Evolutionary conservation across 441 rosid genomes (phyloP), one percentile per base, ranked within the genome.

Genomic region (Adansonia gregorii): DNA sequence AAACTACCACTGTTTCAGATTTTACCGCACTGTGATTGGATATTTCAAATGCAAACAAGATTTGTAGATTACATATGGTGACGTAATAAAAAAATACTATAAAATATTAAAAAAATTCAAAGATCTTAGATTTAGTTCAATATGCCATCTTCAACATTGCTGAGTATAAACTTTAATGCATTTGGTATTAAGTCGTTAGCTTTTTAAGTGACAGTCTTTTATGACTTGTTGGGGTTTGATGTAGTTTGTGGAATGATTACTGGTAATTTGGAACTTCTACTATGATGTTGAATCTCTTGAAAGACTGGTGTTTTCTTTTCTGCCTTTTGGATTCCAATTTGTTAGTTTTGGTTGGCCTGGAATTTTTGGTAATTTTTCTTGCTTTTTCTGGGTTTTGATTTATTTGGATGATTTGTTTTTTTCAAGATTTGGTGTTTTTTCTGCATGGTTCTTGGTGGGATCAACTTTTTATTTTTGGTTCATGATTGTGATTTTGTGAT

Each of bases 131-230:
- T 85, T 80, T 71, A 20, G 24, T 76, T 74, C 19, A 15, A 22
- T 67, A 27, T 56, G 31, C 19, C 70, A 51, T 51, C 70, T 45
- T 65, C 73, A 72, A 63, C 52, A 19, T 3, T 66, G 64, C 45
- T 43, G 55, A 20, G 67, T 49, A 54, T 17, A 9, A 48, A 27
- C 12, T 70, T 77, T 12, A 39, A 35, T 19, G 35, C 4, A 17
- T 24, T 59, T 59, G 64, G 7, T 17, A 61, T 63, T 48, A n/a
- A 52, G 75, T 60, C 83, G 83, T 81, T 76, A 72, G 77, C 58
- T 55, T 67, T 55, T 71, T 65, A 52, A 12, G 24, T 20, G n/a
- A n/a, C 45, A 15, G 10, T 8, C 68, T 24, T 56, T 74, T 72
- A 24, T 61, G 41, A 67, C 71, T 75, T 74, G 27, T 24, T 24